A percentile compares a stretch with the other conserved stretches of the same genome.
phyloP scores from a whole-genome alignment of 1,284 basidiomycete species.

The Retiboletus flavoniger region DNA sequence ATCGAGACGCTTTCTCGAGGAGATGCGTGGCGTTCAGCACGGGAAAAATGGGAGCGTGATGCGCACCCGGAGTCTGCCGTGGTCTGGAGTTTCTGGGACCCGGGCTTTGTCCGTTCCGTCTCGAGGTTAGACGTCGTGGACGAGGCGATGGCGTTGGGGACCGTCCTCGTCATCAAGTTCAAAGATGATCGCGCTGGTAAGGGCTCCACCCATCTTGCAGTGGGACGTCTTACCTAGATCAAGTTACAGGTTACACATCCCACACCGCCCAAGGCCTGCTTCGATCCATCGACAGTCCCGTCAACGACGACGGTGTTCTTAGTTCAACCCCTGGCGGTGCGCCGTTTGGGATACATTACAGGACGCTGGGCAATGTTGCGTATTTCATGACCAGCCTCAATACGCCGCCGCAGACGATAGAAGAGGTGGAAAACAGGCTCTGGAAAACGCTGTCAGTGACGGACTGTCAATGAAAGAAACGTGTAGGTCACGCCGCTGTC shows the following conservation, averaged over 20 bases:
- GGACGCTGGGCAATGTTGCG: conserved; percentile 89
- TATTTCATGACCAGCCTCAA: conserved; percentile 96
- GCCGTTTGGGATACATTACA: conserved; percentile 77
- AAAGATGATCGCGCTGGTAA: conserved; percentile 59
- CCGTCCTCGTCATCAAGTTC: conserved; percentile 82
- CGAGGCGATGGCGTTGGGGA: conserved; percentile 86
- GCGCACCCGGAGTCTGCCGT: conserved; percentile 12
- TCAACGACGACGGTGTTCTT: conserved; percentile 22
- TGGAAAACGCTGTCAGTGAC: conserved; percentile 40
- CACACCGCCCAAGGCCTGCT: conserved; percentile 66
- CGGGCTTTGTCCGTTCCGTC: conserved; percentile 63
- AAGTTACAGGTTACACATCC: conserved; percentile 69
- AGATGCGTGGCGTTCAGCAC: conserved; percentile 42
- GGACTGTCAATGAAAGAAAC: background rate
- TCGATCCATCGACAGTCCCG: conserved; percentile 41
- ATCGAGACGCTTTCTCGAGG: conserved; percentile 51
- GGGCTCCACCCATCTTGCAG: conserved; percentile 2
- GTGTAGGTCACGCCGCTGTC: background rate
- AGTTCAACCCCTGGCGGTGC: conserved; percentile 53
- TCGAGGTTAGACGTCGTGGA: conserved; percentile 61
- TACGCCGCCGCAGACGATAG: conserved; percentile 53
- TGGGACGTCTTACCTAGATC: conserved; percentile 5
- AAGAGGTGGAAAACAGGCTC: conserved; percentile 60
- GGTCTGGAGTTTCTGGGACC: conserved; percentile 91
- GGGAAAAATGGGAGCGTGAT: conserved; percentile 35